These are phyloP conservation scores for Penicillium sumatraense DNA, from an alignment of 2,329 filamentous ascomycete genomes.

Conservation along the genomic window DNA sequence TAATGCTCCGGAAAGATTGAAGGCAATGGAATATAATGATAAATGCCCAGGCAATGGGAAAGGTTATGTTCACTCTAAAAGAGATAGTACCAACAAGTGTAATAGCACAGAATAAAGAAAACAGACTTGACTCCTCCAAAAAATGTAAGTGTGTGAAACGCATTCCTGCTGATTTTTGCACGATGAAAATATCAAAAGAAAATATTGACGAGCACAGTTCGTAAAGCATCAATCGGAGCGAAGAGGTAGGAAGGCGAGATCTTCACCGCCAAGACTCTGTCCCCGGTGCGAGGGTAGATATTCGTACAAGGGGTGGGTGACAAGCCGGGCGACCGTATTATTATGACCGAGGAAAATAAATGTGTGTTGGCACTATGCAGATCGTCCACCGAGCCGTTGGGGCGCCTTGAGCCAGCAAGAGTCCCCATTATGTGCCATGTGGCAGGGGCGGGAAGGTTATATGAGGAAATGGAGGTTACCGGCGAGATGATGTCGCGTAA, in stretches of 20 bases:
- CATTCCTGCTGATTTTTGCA: neutral
- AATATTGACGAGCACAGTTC: slow-evolving; percentile 1
- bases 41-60: neutral
- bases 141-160: slow-evolving; percentile 2
- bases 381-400: neutral
- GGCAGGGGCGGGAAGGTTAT: no score
- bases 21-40: neutral
- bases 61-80: slow-evolving; percentile 21
- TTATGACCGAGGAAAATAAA: neutral
- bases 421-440: slow-evolving; percentile 3
- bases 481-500: neutral
- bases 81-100: slow-evolving; percentile 2
- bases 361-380: neutral
- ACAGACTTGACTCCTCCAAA: neutral
- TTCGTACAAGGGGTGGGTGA: neutral
- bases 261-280: neutral
- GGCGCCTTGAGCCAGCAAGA: slow-evolving; percentile 27
- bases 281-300: neutral
- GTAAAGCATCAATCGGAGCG: slow-evolving; percentile 11
- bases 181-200: neutral
- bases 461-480: neutral
- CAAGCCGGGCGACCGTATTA: neutral
- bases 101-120: slow-evolving; percentile 12
- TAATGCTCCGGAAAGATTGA: neutral
- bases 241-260: neutral